phyloP scores from a whole-genome alignment of 768 basidiomycete species.

The Naganishia onofrii region DNA sequence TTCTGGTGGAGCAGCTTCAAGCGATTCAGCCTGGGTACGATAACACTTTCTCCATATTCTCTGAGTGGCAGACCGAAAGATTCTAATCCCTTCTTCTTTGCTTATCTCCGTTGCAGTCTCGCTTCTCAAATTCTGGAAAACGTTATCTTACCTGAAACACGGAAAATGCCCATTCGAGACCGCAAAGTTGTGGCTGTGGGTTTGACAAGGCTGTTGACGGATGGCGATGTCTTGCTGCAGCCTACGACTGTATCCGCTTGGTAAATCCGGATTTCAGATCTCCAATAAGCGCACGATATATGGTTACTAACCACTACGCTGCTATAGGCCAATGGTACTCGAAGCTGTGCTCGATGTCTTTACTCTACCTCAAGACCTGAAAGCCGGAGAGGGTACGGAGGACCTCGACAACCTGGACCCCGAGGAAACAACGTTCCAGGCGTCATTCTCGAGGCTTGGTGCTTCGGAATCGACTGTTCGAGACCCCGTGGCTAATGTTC shows the following conservation, averaged over 20 bases:
- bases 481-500: slow-evolving; percentile 59
- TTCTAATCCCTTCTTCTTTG: background rate
- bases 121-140: slow-evolving; percentile 76
- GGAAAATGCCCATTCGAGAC: slow-evolving; percentile 76
- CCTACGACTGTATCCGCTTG: slow-evolving; percentile 66
- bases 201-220: slow-evolving; percentile 71
- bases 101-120: slow-evolving; percentile 56
- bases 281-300: background rate
- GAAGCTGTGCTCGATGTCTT: slow-evolving; percentile 72
- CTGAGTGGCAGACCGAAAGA: too few relatives aligned
- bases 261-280: slow-evolving; percentile 49
- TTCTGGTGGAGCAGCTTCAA: slow-evolving; percentile 72
- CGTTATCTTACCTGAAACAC: slow-evolving; percentile 74
- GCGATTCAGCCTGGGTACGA: slow-evolving; percentile 77
- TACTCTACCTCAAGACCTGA: slow-evolving; percentile 67
- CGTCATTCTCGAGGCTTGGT: slow-evolving; percentile 85
- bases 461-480: slow-evolving; percentile 64
- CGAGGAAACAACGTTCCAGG: slow-evolving; percentile 93
- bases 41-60: slow-evolving; percentile 25
- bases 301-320: background rate
- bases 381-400: slow-evolving; percentile 51
- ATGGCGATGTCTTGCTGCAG: slow-evolving; percentile 67
- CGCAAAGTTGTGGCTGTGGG: slow-evolving; percentile 81
- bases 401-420: slow-evolving; percentile 78
- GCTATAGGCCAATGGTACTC: slow-evolving; percentile 66